A percentile compares a stretch with the other conserved stretches of the same genome.
These are phyloP conservation scores for Parathielavia appendiculata DNA, from an alignment of 495 filamentous ascomycete species.

Conservation along the genomic window DNA sequence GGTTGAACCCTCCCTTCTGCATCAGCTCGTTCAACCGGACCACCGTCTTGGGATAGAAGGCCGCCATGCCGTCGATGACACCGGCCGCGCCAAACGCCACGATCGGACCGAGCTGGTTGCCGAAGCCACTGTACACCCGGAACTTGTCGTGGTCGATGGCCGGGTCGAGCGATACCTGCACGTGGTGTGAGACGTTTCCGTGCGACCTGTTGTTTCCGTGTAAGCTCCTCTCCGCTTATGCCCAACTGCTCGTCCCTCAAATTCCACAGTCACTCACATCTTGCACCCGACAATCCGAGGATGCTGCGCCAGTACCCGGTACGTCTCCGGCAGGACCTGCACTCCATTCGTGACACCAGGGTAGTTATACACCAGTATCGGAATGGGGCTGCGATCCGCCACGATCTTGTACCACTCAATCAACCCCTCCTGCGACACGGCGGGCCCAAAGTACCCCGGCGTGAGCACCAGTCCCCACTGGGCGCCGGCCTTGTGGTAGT, in stretches of 20 bases:
- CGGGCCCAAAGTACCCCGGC: slow-evolving; percentile 53
- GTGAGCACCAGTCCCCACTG: slow-evolving; percentile 58
- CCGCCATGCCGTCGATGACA: slow-evolving; percentile 60
- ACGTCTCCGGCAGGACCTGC: slow-evolving; percentile 50
- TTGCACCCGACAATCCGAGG: slow-evolving; percentile 63
- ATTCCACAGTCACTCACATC: slow-evolving; percentile 33
- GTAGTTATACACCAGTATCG: slow-evolving; percentile 60
- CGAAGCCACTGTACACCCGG: slow-evolving; percentile 58
- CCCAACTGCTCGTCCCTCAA: background rate
- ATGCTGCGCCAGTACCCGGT: slow-evolving; percentile 49
- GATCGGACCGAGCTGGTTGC: slow-evolving; percentile 59
- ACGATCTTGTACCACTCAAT: slow-evolving; percentile 51
- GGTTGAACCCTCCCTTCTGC: slow-evolving; percentile 27
- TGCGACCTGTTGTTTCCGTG: slow-evolving; percentile 42
- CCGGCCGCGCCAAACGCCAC: slow-evolving; percentile 55
- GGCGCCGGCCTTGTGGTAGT: slow-evolving; percentile 54
- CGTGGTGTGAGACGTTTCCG: slow-evolving; percentile 56
- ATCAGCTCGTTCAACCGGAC: slow-evolving; percentile 50
- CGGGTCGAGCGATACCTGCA: slow-evolving; percentile 51
- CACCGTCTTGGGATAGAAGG: slow-evolving; percentile 56
- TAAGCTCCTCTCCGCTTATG: background rate
- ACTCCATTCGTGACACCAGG: slow-evolving; percentile 61
- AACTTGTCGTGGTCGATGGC: slow-evolving; percentile 49
- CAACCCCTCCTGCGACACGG: slow-evolving; percentile 45
- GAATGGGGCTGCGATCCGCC: slow-evolving; percentile 50